These are phyloP conservation scores for Vitis hybrid DNA, from an alignment of 177 flowering plant species.

Conservation along the genomic window DNA sequence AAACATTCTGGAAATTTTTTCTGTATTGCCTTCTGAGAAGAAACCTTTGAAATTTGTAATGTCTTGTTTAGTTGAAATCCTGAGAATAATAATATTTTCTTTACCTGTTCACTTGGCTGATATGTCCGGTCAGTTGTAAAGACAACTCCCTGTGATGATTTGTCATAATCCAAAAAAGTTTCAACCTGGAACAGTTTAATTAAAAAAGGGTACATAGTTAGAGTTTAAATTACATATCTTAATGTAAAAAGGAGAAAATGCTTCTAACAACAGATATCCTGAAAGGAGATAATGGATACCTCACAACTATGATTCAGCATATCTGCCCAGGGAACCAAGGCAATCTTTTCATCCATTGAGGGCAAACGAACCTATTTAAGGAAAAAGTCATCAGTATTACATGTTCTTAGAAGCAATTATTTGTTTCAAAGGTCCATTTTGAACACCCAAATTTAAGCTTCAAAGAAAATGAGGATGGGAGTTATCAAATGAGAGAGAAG, in stretches of 20 bases:
- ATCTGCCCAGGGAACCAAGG: constrained; percentile 99
- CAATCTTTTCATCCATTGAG: constrained; percentile 87
- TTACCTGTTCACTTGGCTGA: constrained; percentile 99
- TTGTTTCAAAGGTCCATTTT: background rate
- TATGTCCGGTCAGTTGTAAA: constrained; percentile 86
- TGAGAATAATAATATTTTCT: constrained; percentile 7
- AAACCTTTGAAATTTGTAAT: too few species aligned
- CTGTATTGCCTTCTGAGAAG: too few species aligned
- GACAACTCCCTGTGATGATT: constrained; percentile 80
- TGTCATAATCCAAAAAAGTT: constrained; percentile 90
- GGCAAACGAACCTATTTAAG: constrained; percentile 79
- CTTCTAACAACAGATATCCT: background rate
- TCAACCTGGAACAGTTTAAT: constrained; percentile 61
- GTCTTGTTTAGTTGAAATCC: too few species aligned
- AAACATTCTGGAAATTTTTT: too few species aligned
- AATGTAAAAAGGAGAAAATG: background rate
- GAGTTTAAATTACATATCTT: background rate
- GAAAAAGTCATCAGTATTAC: background rate
- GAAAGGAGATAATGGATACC: constrained; percentile 34
- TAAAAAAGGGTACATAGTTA: background rate
- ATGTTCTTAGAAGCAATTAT: background rate
- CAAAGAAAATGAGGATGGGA: background rate
- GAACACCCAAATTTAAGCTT: background rate
- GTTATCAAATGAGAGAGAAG: background rate
- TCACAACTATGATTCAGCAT: constrained; percentile 96